Conservation (phyloP, 306 rosid species). For the Albizia julibrissin region DNA sequence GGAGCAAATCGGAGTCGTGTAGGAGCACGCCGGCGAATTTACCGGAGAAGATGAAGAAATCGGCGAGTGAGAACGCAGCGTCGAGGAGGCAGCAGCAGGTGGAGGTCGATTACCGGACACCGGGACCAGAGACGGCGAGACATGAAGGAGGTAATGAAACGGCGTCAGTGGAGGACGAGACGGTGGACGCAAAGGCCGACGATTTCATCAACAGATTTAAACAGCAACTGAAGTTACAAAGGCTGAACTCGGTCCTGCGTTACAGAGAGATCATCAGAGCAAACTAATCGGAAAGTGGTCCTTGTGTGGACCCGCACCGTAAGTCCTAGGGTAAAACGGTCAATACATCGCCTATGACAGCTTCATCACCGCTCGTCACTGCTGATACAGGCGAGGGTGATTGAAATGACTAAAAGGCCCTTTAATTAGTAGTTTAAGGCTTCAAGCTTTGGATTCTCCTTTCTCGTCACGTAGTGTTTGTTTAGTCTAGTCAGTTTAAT, state of each 20-base stretch:
- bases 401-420: not conserved
- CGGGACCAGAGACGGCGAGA: conserved; percentile 40
- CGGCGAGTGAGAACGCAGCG: conserved; percentile 26
- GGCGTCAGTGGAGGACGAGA: conserved; percentile 49
- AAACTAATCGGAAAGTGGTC: not conserved
- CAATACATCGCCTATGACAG: not conserved
- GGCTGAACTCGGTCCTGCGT: conserved; percentile 67
- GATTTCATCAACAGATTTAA: conserved; percentile 80
- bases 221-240: conserved; percentile 76
- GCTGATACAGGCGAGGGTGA: not conserved
- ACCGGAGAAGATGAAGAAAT: conserved; percentile 49
- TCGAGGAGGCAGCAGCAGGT: not conserved
- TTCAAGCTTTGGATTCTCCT: not conserved
- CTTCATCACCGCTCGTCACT: not conserved
- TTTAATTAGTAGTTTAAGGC: not conserved
- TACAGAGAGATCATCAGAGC: conserved; percentile 38
- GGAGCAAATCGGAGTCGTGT: conserved; percentile 42
- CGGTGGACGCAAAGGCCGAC: conserved; percentile 75
- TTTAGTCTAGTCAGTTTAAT: not conserved
- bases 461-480: not conserved
- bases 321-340: not conserved
- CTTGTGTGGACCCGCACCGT: not conserved
- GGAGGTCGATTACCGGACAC: conserved; percentile 27
- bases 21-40: not conserved
- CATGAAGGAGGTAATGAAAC: not conserved